Evolutionary conservation across 202 grass and related monocot species (phyloP).

Genomic region (Panicum hallii): DNA sequence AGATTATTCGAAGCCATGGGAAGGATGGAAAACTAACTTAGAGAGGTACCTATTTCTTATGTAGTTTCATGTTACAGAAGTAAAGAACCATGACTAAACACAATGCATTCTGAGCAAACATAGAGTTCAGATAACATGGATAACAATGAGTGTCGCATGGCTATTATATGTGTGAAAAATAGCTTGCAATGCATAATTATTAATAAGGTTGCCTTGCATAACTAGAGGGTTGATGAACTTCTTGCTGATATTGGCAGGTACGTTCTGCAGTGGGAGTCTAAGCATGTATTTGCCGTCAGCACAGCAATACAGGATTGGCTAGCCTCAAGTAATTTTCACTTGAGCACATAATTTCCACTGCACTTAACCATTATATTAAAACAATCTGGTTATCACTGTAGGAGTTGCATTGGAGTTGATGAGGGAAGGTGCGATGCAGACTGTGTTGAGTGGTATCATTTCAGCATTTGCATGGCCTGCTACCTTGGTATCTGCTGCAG

Average conservation of each 20-base stretch:
- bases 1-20: slow-evolving; percentile 90
- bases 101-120: not conserved
- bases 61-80: not conserved
- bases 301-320: slow-evolving; percentile 95
- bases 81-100: not conserved
- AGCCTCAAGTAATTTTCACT: slow-evolving; percentile 73
- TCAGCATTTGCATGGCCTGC: slow-evolving; percentile 90
- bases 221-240: slow-evolving; percentile 25
- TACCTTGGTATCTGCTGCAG: slow-evolving; percentile 77
- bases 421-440: slow-evolving; percentile 94
- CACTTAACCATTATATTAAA: not conserved
- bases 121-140: not conserved
- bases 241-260: slow-evolving; percentile 65
- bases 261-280: slow-evolving; percentile 88
- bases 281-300: slow-evolving; percentile 81
- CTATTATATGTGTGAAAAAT: not conserved
- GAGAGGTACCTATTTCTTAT: slow-evolving; percentile 66
- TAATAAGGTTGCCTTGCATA: not conserved
- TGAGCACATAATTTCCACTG: slow-evolving; percentile 25
- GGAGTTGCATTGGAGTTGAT: slow-evolving; percentile 82
- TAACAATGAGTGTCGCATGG: not conserved
- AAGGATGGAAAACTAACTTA: slow-evolving; percentile 84
- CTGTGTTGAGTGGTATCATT: slow-evolving; percentile 75
- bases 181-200: not conserved
- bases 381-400: slow-evolving; percentile 43